Percentiles rank a stretch among this genome's conserved stretches.
Evolutionary conservation across 179 eudicot species (phyloP).

Genomic region (Camellia oleifera): DNA sequence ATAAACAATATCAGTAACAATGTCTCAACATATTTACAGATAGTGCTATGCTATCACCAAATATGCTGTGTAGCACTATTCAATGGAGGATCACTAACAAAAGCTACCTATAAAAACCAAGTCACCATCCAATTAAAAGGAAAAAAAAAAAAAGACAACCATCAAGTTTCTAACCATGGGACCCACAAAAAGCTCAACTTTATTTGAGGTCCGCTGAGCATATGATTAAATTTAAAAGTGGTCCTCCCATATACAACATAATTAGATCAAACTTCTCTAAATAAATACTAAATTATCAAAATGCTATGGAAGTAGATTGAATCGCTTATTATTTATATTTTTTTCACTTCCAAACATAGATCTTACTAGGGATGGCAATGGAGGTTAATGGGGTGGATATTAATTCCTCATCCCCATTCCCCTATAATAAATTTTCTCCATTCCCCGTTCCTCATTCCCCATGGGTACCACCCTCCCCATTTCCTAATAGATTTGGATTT

Average conservation of each 20-base stretch:
- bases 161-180: conserved; percentile 1
- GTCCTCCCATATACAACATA: too few species aligned
- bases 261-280: too few species aligned
- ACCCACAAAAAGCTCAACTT: background rate
- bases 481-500: too few species aligned
- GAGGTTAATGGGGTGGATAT: too few species aligned
- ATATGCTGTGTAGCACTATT: background rate
- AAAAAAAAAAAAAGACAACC: background rate
- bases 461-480: too few species aligned
- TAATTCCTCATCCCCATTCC: too few species aligned
- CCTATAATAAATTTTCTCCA: too few species aligned
- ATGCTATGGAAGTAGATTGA: background rate
- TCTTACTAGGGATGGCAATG: background rate
- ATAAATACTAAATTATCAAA: background rate
- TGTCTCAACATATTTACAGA: background rate
- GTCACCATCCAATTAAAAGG: background rate
- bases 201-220: background rate
- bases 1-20: background rate
- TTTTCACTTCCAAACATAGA: background rate
- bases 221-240: background rate
- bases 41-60: background rate
- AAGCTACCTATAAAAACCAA: background rate
- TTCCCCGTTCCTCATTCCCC: too few species aligned
- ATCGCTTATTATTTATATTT: background rate
- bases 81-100: background rate